Percentiles rank a stretch among this genome's conserved stretches.
phyloP scores from a whole-genome alignment of 192 early-diverging fungal genomes.

The Chytriomyces sp. region DNA sequence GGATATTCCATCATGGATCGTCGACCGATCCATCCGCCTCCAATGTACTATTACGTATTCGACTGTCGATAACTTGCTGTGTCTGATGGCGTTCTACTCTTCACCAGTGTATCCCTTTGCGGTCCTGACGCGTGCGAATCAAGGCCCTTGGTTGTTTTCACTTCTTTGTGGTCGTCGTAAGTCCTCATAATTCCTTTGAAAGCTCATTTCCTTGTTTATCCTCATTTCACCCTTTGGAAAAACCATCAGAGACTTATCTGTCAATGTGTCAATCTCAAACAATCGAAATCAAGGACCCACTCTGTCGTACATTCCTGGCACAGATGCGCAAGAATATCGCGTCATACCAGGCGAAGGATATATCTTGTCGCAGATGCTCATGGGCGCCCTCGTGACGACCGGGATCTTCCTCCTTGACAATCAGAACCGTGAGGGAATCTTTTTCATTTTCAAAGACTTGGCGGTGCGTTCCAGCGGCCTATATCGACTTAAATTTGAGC shows the following conservation, averaged over 20 bases:
- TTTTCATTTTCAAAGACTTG: conserved; percentile 50
- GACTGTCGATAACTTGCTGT: neutral
- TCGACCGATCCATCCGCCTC: conserved; percentile 28
- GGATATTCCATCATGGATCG: conserved; percentile 20
- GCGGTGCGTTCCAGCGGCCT: conserved; percentile 36
- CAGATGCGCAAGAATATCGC: neutral
- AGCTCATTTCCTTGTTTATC: neutral
- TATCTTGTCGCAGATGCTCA: conserved; percentile 30
- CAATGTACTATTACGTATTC: conserved; percentile 13
- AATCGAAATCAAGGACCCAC: conserved; percentile 1
- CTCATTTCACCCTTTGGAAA: no score
- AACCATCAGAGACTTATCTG: no score
- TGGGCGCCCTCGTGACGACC: conserved; percentile 39
- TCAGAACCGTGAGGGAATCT: conserved; percentile 32
- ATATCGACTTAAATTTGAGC: conserved; percentile 43
- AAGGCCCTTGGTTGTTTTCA: no score
- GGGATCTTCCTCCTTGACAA: conserved; percentile 35
- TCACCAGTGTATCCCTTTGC: neutral
- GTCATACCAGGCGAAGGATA: neutral
- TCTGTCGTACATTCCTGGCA: no score
- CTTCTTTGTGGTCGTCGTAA: no score
- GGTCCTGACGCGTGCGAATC: no score
- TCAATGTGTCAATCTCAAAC: neutral
- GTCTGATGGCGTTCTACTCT: neutral
- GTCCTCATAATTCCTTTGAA: no score